Conservation (phyloP, 768 basidiomycete species). For the Hericium coralloides region DNA sequence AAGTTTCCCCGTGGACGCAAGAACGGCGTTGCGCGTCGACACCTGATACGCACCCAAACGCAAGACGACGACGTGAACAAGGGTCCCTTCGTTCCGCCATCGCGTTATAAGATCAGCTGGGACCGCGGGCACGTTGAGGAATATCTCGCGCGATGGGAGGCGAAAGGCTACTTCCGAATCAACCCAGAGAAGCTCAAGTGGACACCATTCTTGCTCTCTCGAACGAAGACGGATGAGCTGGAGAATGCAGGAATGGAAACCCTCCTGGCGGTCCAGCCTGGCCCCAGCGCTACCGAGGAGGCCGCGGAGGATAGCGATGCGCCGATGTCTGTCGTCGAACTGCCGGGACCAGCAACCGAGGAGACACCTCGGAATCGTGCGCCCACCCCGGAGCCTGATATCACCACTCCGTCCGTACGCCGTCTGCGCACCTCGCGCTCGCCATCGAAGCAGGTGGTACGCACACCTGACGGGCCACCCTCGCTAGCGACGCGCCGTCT, state of each 20-base stretch:
- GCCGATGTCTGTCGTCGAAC: background rate
- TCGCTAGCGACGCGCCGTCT: background rate
- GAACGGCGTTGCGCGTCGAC: constrained; percentile 55
- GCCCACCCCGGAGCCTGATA: too few species aligned
- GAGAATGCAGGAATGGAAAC: background rate
- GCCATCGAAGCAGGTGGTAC: background rate
- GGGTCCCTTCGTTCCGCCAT: constrained; percentile 52
- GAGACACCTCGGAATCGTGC: background rate
- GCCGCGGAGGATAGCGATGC: background rate
- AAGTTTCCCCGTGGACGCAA: constrained; percentile 60
- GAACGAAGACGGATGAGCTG: constrained; percentile 26
- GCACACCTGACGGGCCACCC: background rate
- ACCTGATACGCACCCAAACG: constrained; percentile 44
- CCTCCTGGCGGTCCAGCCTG: too few species aligned
- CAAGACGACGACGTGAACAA: constrained; percentile 42
- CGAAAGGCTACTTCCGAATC: constrained; percentile 69
- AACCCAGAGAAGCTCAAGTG: constrained; percentile 86
- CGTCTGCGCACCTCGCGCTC: background rate
- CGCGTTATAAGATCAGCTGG: constrained; percentile 69
- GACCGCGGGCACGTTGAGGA: constrained; percentile 55
- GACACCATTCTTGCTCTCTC: constrained; percentile 81
- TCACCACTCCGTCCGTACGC: too few species aligned
- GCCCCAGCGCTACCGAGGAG: background rate
- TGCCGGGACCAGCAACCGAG: background rate
- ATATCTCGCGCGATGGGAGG: constrained; percentile 62